Conservation (phyloP, 768 basidiomycete species). For the Trichaptum fuscoviolaceum region DNA sequence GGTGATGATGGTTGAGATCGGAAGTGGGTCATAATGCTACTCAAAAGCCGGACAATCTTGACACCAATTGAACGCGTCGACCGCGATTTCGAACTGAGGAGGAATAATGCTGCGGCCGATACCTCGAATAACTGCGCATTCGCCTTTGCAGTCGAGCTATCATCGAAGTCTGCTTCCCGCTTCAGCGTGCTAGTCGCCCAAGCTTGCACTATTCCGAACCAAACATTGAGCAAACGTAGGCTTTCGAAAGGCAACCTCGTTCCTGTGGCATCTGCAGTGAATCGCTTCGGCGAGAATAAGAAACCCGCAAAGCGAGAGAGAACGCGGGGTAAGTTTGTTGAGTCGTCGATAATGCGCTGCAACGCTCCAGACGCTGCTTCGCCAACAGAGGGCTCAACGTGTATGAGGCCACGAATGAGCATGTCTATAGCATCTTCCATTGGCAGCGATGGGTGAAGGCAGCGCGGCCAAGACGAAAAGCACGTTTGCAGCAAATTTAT, state of each 20-base stretch:
- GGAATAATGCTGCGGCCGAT: conserved; percentile 67
- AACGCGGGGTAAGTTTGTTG: conserved; percentile 47
- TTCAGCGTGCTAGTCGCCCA: conserved; percentile 54
- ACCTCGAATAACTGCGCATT: conserved; percentile 52
- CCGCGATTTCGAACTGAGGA: conserved; percentile 54
- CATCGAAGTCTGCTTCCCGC: conserved; percentile 33
- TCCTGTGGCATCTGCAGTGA: conserved; percentile 60
- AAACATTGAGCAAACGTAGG: conserved; percentile 59
- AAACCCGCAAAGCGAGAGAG: conserved; percentile 63
- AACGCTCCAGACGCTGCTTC: conserved; percentile 66
- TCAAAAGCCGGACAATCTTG: conserved; percentile 56
- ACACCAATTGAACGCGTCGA: conserved; percentile 55
- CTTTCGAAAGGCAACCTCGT: conserved; percentile 63
- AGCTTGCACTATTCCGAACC: conserved; percentile 64
- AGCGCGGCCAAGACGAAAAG: conserved; percentile 83
- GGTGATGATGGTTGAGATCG: conserved; percentile 25
- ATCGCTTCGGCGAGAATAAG: conserved; percentile 63
- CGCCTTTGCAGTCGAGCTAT: conserved; percentile 38
- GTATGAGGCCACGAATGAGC: conserved; percentile 76
- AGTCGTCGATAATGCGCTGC: conserved; percentile 66
- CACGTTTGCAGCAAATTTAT: conserved; percentile 70
- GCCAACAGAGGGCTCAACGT: conserved; percentile 71
- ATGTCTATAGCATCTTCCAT: conserved; percentile 67
- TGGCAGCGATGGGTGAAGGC: conserved; percentile 50
- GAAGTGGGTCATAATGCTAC: conserved; percentile 43